Evolutionary conservation across 768 basidiomycete genomes (phyloP).

Genomic region (Panus rudis): DNA sequence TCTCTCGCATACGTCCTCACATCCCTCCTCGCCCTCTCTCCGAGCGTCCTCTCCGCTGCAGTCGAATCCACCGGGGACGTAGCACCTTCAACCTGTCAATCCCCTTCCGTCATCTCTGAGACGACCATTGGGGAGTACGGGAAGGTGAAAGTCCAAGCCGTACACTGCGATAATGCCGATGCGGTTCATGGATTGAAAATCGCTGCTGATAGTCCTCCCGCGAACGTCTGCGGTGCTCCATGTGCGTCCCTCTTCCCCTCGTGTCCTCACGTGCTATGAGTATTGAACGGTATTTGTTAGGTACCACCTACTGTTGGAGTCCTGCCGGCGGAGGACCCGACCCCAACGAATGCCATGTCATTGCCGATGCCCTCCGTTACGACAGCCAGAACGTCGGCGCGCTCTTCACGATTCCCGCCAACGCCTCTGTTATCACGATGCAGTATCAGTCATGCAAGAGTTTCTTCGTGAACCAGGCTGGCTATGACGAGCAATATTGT

Average conservation of each 20-base stretch:
- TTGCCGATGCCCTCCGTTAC: constrained; percentile 41
- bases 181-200: constrained; percentile 11
- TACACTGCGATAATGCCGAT: constrained; percentile 24
- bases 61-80: too few species aligned
- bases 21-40: too few species aligned
- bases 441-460: constrained; percentile 35
- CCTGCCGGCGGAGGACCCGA: constrained; percentile 41
- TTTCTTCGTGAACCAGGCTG: constrained; percentile 44
- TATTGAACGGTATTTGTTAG: constrained; percentile 2
- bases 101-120: constrained; percentile 10
- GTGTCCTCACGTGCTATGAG: neutral
- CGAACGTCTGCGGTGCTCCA: constrained; percentile 35
- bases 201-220: constrained; percentile 22
- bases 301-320: constrained; percentile 37
- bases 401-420: constrained; percentile 9
- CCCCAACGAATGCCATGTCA: constrained; percentile 41
- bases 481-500: constrained; percentile 34
- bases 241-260: constrained; percentile 24
- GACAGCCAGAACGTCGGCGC: constrained; percentile 34
- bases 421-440: constrained; percentile 35
- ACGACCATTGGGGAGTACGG: constrained; percentile 34
- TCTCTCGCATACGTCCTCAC: too few species aligned
- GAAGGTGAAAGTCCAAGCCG: constrained; percentile 33
- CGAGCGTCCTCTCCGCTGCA: too few species aligned
- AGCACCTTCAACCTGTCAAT: neutral